Evolutionary conservation across 495 filamentous ascomycete genomes (phyloP), one percentile per base, ranked within the genome.

Genomic region (Penicillium coprophilum): DNA sequence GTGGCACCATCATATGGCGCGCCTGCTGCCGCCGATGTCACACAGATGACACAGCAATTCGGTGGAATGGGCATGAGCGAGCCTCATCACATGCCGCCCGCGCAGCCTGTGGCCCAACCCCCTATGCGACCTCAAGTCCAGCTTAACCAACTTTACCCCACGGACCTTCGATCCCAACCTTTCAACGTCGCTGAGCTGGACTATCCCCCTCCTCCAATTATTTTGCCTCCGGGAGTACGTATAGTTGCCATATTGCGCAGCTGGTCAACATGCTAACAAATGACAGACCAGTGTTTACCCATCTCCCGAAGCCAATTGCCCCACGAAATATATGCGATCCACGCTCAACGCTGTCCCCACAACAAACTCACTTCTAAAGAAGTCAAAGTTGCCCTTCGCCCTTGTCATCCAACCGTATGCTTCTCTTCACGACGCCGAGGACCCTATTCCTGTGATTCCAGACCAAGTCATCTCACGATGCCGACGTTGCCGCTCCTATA

Each of bases 391-490:
- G 44, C 94, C 94, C 0, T 96, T 97, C 64, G 92, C 95, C 45
- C 85, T 98, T 17, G 85, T 97, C 56, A 96, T 98, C 45, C 93
- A 97, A 72, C 94, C 94, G 5, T 98, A 96, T 64, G 89, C 83
- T 24, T 85, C 95, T 15, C 85, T 98, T 23, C 95, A 96, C 67
- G 94, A 98, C 69, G 78, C 85, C 7, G 94, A 96, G 65, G 95
- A 97, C 63, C 82, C 84, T 19, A 85, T 98, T 7, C 94, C 95
- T 7, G 84, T 98, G 44, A 90, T 96, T 27, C 87, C 93, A 43
- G 94, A 98, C 71, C 95, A 97, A 71, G 91, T 98, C 53, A 98
- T 98, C 66, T 93, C 92, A 36, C 85, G 94, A 65, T 98, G 94
- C 76, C 82, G 94, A 70, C 86, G 94, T 65, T 98, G 94, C 72